Conservation (phyloP, 305 asterid genomes). For the Stenogyne calaminthoides region DNA sequence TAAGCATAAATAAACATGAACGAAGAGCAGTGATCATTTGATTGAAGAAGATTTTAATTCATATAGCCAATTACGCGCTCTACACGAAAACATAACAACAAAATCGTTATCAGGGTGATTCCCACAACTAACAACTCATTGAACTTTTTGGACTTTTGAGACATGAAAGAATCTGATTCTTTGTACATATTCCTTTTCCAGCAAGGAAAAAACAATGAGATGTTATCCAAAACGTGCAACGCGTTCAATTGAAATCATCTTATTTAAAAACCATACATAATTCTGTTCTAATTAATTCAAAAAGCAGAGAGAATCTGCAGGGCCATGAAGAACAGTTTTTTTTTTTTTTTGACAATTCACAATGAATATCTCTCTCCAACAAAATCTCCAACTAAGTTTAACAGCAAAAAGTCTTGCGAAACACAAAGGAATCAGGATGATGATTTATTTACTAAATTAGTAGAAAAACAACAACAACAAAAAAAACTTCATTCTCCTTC, state of each 20-base stretch:
- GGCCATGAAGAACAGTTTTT: too few relatives aligned
- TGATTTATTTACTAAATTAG: neutral
- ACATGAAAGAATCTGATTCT: conserved; percentile 22
- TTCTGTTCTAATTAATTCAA: neutral
- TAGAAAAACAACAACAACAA: neutral
- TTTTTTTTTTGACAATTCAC: conserved; percentile 21
- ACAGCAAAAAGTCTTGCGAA: neutral
- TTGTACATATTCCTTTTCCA: conserved; percentile 2
- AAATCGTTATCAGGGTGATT: conserved; percentile 4
- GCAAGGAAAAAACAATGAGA: neutral
- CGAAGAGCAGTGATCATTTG: neutral
- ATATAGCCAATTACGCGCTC: neutral
- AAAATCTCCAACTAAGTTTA: neutral
- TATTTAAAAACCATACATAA: neutral
- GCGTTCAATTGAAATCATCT: neutral
- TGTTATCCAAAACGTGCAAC: too few relatives aligned
- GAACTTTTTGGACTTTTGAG: conserved; percentile 1
- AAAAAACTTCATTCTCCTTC: too few relatives aligned
- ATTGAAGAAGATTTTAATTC: neutral
- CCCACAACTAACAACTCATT: conserved; percentile 10
- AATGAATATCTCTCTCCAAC: neutral
- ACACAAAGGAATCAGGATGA: too few relatives aligned
- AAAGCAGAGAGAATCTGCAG: conserved; percentile 25
- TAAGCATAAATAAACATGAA: neutral
- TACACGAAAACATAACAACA: neutral